Evolutionary conservation across 768 basidiomycete genomes (phyloP).

Genomic region (Mrakia hoshinonis): DNA sequence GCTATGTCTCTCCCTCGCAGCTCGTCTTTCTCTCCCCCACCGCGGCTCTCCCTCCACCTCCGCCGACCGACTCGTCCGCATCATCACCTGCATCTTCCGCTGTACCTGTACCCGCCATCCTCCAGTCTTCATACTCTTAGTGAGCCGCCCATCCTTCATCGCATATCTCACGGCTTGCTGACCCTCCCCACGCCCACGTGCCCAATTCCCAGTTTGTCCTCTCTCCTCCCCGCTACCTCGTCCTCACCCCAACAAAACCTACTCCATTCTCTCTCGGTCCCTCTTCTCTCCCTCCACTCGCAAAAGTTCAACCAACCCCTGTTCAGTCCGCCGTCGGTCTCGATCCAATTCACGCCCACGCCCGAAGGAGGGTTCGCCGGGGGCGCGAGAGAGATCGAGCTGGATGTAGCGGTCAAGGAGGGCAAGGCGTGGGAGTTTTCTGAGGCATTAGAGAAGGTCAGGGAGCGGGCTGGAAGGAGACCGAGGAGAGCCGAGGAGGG

Average conservation of each 20-base stretch:
- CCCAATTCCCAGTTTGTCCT: neutral
- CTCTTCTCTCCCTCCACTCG: neutral
- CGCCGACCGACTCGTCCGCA: neutral
- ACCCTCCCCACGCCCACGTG: neutral
- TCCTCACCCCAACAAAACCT: neutral
- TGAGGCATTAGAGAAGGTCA: neutral
- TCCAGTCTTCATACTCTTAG: neutral
- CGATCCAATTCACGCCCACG: neutral
- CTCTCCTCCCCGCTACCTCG: neutral
- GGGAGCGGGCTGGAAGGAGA: neutral
- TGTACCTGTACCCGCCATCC: neutral
- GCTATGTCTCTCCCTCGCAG: neutral
- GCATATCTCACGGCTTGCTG: neutral
- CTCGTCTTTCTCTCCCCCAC: slow-evolving; percentile 2
- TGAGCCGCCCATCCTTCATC: neutral
- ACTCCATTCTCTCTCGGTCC: neutral
- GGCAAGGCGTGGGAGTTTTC: slow-evolving; percentile 1
- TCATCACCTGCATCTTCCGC: neutral
- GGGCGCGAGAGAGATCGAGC: neutral
- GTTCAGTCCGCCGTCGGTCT: neutral
- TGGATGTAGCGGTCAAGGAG: neutral
- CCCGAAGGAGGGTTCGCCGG: neutral
- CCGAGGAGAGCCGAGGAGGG: neutral
- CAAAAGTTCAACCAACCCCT: slow-evolving; percentile 2
- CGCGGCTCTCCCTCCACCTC: neutral